Base-by-base conservation (phyloP, 345 rosid species). In the Acer negundo region DNA sequence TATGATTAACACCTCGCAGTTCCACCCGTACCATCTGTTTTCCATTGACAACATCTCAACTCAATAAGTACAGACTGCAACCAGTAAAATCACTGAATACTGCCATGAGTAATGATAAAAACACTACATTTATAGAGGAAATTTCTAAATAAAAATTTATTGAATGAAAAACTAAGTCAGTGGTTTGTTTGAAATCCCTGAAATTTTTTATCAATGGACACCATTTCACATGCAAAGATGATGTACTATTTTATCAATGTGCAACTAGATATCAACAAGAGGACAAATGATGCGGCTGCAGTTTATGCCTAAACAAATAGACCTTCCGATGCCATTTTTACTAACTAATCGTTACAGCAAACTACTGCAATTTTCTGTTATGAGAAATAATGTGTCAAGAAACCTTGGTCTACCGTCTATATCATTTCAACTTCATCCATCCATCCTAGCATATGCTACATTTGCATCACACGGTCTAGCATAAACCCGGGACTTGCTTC, bases 21-120 rank as follows among this genome's bases (percentile, higher is more conserved):
- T 83, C 85, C 77, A 95, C 94, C 20, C 75, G 88, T 20, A 19
- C 88, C 96, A 93, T 87, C 99, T 95, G 78, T 75, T 65, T 55
- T 63, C 38, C 81, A 69, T 68, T 28, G 66, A 23, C 22, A 82
- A 80, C 75, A 77, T 58, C 44, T 47, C 67, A 77, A 49, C 40
- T 35, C 69, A 10, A 63, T 35, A 6, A 38, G 40, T 40, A 67
- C 15, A 26, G 44, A 8, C n/a, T 35, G 31, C 13, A 63, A 77
- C 40, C 49, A 51, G 38, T 24, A 20, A 66, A 62, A 69, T 20
- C 70, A 62, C 40, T 17, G 11, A 51, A 66, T 35, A 67, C 24
- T 31, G 51, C 63, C 62, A 10, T 9, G 47, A 58, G 28, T n/a
- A 56, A 51, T 23, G 28, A 40, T 66, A 73, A 67, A 56, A 70